phyloP scores from a whole-genome alignment of 2,329 filamentous ascomycete species.

The Talaromyces piceae region DNA sequence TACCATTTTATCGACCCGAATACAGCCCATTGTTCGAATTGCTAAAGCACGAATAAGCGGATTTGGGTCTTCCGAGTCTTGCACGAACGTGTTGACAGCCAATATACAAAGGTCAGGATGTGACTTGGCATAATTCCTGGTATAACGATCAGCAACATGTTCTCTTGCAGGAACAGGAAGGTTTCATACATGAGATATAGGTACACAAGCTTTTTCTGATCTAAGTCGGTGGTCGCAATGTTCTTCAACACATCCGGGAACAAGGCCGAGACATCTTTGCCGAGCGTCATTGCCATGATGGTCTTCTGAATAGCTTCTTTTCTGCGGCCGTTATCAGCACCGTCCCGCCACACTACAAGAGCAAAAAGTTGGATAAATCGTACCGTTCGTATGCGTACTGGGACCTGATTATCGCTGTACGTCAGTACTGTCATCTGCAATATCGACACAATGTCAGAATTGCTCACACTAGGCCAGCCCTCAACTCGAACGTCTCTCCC shows the following conservation, averaged over 20 bases:
- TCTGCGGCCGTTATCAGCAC: conserved; percentile 38
- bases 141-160: conserved; percentile 1
- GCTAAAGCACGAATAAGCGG: conserved; percentile 89
- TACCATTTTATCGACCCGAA: conserved; percentile 97
- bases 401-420: conserved; percentile 49
- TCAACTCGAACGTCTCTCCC: conserved; percentile 95
- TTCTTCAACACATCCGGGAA: conserved; percentile 99
- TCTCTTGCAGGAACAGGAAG: background rate
- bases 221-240: conserved; percentile 86
- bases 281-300: conserved; percentile 99
- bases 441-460: conserved; percentile 1
- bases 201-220: conserved; percentile 99
- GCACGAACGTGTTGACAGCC: conserved; percentile 97
- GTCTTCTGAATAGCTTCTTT: conserved; percentile 99
- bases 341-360: conserved; percentile 3
- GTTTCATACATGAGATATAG: conserved; percentile 80
- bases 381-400: conserved; percentile 96
- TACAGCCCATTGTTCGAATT: conserved; percentile 97
- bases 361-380: conserved; percentile 8
- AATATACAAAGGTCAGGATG: conserved; percentile 98
- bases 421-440: conserved; percentile 24
- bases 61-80: conserved; percentile 98
- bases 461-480: conserved; percentile 71
- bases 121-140: conserved; percentile 97
- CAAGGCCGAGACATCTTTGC: conserved; percentile 94